Percentiles rank a stretch among this genome's conserved stretches.
These are phyloP conservation scores for Lipomyces sp. DNA, from an alignment of 805 yeast species.

Conservation along the genomic window DNA sequence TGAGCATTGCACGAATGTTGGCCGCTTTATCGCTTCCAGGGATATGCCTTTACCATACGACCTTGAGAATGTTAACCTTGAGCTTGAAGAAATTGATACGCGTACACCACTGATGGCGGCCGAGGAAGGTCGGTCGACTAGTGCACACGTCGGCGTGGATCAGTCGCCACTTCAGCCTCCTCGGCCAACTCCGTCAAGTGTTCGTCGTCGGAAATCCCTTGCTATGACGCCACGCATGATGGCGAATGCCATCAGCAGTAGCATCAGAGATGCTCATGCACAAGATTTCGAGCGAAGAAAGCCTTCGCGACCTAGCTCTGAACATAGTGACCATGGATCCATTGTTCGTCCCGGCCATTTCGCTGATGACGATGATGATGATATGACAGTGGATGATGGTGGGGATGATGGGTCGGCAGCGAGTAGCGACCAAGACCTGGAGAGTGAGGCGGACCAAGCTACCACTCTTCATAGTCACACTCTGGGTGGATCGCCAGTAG, in stretches of 20 bases:
- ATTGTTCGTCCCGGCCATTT: constrained; percentile 23
- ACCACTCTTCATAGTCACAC: neutral
- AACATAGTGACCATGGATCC: constrained; percentile 42
- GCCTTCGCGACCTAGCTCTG: constrained; percentile 41
- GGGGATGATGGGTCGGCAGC: neutral
- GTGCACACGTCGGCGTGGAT: neutral
- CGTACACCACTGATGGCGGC: constrained; percentile 35
- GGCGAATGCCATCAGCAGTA: constrained; percentile 32
- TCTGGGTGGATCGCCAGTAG: neutral
- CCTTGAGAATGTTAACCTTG: constrained; percentile 43
- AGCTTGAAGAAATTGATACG: constrained; percentile 17
- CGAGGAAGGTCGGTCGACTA: constrained; percentile 32
- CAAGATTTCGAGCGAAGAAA: constrained; percentile 80
- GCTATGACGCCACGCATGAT: constrained; percentile 34
- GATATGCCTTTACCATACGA: constrained; percentile 86
- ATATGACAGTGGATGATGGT: constrained; percentile 32
- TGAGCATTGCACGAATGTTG: constrained; percentile 91
- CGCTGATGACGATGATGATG: constrained; percentile 33
- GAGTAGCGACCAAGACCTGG: constrained; percentile 28
- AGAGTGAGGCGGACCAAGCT: constrained; percentile 16
- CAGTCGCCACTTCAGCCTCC: neutral
- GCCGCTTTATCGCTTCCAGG: constrained; percentile 81
- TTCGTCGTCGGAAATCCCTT: constrained; percentile 21
- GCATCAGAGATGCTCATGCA: constrained; percentile 67
- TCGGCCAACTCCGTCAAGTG: constrained; percentile 11